A percentile compares a stretch with the other conserved stretches of the same genome.
Conservation (phyloP, 2,329 filamentous ascomycete species). For the Emmonsiellopsis sp. region DNA sequence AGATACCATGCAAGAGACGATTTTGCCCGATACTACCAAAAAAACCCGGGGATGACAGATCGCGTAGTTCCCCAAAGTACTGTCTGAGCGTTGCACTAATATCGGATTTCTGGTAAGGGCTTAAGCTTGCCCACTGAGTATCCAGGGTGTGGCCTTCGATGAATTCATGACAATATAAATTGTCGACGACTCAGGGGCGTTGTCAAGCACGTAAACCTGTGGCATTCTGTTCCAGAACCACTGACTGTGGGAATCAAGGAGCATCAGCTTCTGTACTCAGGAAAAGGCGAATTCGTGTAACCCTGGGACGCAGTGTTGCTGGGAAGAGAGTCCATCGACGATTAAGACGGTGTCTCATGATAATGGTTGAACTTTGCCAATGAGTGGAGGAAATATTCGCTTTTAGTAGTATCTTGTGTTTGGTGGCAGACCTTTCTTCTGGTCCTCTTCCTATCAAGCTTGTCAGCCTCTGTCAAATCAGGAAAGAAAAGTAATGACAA, state of each 20-base stretch:
- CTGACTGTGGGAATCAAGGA: no score
- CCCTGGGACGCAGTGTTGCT: no score
- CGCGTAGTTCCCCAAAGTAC: constrained; percentile 16
- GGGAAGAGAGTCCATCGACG: no score
- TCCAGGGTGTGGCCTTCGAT: constrained; percentile 18
- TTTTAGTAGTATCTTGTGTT: background rate
- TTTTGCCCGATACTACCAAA: constrained; percentile 19
- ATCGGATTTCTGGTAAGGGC: constrained; percentile 14
- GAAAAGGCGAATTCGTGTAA: no score
- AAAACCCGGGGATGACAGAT: constrained; percentile 16
- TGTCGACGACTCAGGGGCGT: constrained; percentile 10
- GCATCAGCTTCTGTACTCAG: no score
- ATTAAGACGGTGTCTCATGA: no score
- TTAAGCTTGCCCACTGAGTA: constrained; percentile 14
- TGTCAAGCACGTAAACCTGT: constrained; percentile 22
- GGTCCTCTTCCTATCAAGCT: background rate
- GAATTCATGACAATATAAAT: constrained; percentile 24
- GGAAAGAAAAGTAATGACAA: background rate
- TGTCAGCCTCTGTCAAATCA: background rate
- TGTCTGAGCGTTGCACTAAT: constrained; percentile 13
- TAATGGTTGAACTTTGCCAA: no score
- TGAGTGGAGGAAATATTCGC: background rate
- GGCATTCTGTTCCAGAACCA: no score
- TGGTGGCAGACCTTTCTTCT: background rate
- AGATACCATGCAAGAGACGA: constrained; percentile 17